phyloP scores from a whole-genome alignment of 1,284 basidiomycete genomes.

The Rhizopogon parksii region DNA sequence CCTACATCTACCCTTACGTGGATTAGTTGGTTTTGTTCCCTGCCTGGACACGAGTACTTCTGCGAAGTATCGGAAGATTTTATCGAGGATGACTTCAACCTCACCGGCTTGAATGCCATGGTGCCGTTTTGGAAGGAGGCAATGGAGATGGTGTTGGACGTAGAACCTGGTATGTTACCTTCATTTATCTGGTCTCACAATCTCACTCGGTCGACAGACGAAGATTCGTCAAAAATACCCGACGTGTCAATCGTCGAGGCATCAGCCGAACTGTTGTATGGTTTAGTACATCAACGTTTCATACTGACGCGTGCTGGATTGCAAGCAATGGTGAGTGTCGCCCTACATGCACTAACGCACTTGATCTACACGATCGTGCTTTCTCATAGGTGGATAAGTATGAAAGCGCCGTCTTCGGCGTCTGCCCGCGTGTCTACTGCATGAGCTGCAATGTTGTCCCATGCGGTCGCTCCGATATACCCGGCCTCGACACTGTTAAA shows the following conservation, averaged over 20 bases:
- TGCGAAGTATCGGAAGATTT: conserved; percentile 97
- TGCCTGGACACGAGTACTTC: conserved; percentile 99
- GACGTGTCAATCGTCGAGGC: conserved; percentile 98
- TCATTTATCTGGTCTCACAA: conserved; percentile 9
- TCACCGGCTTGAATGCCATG: conserved; percentile 91
- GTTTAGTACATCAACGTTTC: conserved; percentile 95
- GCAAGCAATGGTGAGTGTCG: conserved; percentile 79
- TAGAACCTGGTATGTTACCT: conserved; percentile 81
- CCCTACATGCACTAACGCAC: conserved; percentile 12
- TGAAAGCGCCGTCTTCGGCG: conserved; percentile 87
- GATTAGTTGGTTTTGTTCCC: conserved; percentile 98
- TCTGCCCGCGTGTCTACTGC: conserved; percentile 95
- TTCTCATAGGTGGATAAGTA: conserved; percentile 85
- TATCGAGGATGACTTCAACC: conserved; percentile 99
- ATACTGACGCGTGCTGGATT: conserved; percentile 93
- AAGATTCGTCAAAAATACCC: conserved; percentile 87
- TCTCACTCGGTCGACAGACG: conserved; percentile 46
- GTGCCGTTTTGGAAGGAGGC: conserved; percentile 99
- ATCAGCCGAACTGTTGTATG: conserved; percentile 95
- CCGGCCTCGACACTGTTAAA: conserved; percentile 98
- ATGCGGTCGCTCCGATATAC: conserved; percentile 92
- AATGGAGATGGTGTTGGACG: conserved; percentile 99
- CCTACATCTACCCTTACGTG: conserved; percentile 87
- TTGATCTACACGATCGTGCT: conserved; percentile 11
- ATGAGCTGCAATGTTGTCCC: conserved; percentile 87